Evolutionary conservation across 495 filamentous ascomycete species (phyloP).

Genomic region (Pseudevernia furfuracea): DNA sequence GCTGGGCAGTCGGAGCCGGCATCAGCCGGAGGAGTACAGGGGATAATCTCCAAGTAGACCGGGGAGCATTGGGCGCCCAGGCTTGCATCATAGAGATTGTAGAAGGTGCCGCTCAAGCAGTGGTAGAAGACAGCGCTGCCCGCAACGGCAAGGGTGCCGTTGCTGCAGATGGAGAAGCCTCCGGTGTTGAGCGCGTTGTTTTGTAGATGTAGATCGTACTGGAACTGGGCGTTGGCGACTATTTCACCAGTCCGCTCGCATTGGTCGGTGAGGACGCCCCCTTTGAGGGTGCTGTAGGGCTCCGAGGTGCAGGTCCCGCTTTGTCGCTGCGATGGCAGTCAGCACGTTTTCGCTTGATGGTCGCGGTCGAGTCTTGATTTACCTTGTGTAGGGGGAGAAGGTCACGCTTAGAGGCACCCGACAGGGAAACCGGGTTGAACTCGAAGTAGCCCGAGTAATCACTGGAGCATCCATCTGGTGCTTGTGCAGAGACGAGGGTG

Average conservation of each 20-base stretch:
- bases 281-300: conserved; percentile 38
- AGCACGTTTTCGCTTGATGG: no score
- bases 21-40: conserved; percentile 2
- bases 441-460: conserved; percentile 36
- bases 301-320: conserved; percentile 7
- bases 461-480: conserved; percentile 28
- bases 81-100: conserved; percentile 53
- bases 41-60: conserved; percentile 40
- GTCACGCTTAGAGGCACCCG: conserved; percentile 25
- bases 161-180: conserved; percentile 58
- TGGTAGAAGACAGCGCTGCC: conserved; percentile 53
- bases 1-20: background rate
- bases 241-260: conserved; percentile 61
- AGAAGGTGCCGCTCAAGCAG: conserved; percentile 57
- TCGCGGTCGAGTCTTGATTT: background rate
- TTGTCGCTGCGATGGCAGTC: conserved; percentile 11
- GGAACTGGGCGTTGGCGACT: conserved; percentile 65
- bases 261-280: conserved; percentile 52
- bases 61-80: conserved; percentile 48
- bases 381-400: conserved; percentile 16
- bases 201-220: conserved; percentile 67
- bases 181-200: conserved; percentile 57
- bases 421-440: conserved; percentile 25
- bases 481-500: conserved; percentile 1
- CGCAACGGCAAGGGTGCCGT: conserved; percentile 56